phyloP scores from a whole-genome alignment of 495 filamentous ascomycete genomes.

The Aspergillus hancockii region DNA sequence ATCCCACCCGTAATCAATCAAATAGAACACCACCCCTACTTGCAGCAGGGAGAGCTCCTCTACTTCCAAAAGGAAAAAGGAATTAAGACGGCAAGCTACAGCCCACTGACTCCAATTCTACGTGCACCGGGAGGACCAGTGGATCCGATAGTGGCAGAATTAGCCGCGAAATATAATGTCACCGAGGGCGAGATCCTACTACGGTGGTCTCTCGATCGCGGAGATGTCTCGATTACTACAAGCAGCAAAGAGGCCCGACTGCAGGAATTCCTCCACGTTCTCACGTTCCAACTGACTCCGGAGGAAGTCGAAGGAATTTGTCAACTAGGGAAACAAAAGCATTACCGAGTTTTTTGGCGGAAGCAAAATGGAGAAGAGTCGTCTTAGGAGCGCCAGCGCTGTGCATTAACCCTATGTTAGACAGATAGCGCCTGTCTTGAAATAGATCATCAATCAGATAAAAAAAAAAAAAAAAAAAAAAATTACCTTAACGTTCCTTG shows the following conservation, averaged over 20 bases:
- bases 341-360: conserved; percentile 69
- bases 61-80: conserved; percentile 62
- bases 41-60: conserved; percentile 72
- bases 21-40: conserved; percentile 86
- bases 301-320: conserved; percentile 69
- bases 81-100: conserved; percentile 73
- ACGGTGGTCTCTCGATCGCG: conserved; percentile 81
- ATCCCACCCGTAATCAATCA: conserved; percentile 75
- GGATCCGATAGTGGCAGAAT: conserved; percentile 56
- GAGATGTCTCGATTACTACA: conserved; percentile 75
- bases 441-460: no score
- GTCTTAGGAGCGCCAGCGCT: background rate
- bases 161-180: conserved; percentile 80
- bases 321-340: conserved; percentile 61
- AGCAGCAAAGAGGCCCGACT: conserved; percentile 71
- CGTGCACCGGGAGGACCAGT: conserved; percentile 69
- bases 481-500: no score
- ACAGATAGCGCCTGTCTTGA: no score
- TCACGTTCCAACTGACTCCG: conserved; percentile 72
- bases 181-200: conserved; percentile 66
- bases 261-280: conserved; percentile 58
- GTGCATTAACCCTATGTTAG: no score
- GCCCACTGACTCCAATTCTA: conserved; percentile 63
- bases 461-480: no score
- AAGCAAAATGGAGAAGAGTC: conserved; percentile 32